Evolutionary conservation across 2,329 filamentous ascomycete genomes (phyloP), one percentile per base, ranked within the genome.

Genomic region (Talaromyces sp.): DNA sequence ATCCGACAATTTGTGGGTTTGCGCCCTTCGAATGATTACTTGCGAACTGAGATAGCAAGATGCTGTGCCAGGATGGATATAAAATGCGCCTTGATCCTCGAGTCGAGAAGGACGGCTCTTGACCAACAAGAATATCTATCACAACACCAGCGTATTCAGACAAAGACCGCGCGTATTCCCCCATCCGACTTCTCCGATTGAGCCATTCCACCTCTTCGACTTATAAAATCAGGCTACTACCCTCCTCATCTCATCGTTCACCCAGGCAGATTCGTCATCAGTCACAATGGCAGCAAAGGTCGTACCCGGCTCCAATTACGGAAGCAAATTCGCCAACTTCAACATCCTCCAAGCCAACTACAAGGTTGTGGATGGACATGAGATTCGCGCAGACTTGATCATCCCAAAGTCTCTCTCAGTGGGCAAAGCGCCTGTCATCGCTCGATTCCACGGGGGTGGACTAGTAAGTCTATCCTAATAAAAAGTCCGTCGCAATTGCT

Each of bases 391-490:
- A 7, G 61, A 65, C 23, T 12, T 65, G 6, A 42, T 65, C n/a
- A 58, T 61, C 11, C 61, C 63, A 7, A 63, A 63, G 25, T 37
- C 46, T 0, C 40, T 62, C 4, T 33, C 48, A 39, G 18, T 57
- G 21, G 63, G 63, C 5, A 65, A 61, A 48, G 46, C 59, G 11
- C 63, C 63, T 4, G 61, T 65, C 23, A 63, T 65, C 54, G 50
- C 50, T 5, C 56, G 61, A 31, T 65, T 65, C 57, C 63, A 65
- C n/a, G 63, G 63, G 3, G 63, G 63, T 33, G 56, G 60, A 14
- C 39, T 65, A 50, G 63, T 65, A 58, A 60, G 63, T 56, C 2
- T 18, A 25, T 6, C 14, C 11, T 21, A 5, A 28, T n/a, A 1
- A 5, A 11, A 1, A 4, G 2, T 23, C 3, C 7, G 16, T 16